Evolutionary conservation across 73 alveolate species (phyloP), one percentile per base, ranked within the genome.

Genomic region (Paramecium caudatum): DNA sequence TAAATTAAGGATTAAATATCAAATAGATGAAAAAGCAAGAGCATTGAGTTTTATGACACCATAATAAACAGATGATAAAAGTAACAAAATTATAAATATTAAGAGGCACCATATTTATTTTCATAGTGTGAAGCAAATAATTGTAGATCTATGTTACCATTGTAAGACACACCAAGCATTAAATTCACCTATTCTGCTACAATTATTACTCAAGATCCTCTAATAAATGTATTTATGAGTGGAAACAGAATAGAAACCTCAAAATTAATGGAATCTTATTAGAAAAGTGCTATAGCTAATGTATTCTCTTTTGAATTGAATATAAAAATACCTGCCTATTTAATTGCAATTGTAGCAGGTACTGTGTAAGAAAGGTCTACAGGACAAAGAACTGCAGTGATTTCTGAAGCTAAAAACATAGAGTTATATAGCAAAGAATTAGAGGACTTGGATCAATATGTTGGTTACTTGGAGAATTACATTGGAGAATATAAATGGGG

Each of bases 401-500:
- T 85, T 33, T 50, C 87, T 61, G 92, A 85, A 17, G 33, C 46
- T 13, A 74, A 55, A 37, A 49, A 43, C 13, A 15, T 85, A 2
- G 36, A 85, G 16, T 37, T 61, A 39, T 55, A 34, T 16, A 1
- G 45, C 17, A 63, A 61, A 3, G 92, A 85, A 85, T 39, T 85
- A 87, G 94, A 90, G 32, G 97, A 96, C 82, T 94, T 97, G 9
- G 98, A 96, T 84, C 69, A 74, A 69, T 96, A 85, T 34, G 50
- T 98, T 46, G 88, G 81, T 30, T 74, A 90, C 7, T 97, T 97
- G 0, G 99, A 98, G 85, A 65, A 95, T 85, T 92, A 91, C 90
- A 91, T 96, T 30, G 96, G 98, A 43, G 97, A 96, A 39, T 98
- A 98, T 91, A 96, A 87, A 33, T 98, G 99, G 99, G 99, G 99